These are phyloP conservation scores for Coffea humblotiana DNA, from an alignment of 305 asterid genomes.

Conservation along the genomic window DNA sequence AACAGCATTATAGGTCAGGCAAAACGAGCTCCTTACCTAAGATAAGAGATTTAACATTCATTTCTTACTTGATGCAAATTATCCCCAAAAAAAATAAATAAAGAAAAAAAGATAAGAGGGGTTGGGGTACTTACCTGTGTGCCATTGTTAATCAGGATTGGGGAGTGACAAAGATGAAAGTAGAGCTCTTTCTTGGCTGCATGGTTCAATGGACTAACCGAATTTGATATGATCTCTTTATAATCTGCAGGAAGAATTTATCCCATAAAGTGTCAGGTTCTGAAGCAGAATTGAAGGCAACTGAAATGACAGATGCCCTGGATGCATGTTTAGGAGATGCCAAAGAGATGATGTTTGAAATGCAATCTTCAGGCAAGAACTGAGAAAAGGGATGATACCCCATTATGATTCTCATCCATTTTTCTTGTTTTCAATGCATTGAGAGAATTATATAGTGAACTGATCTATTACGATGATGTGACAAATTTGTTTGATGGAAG, in stretches of 20 bases:
- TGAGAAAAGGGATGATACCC: not conserved
- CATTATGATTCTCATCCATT: not conserved
- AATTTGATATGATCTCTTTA: slow-evolving; percentile 19
- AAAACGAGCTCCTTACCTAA: too few species aligned
- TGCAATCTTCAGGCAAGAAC: slow-evolving; percentile 24
- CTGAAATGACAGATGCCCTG: slow-evolving; percentile 4
- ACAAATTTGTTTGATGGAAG: not conserved
- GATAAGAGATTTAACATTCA: too few species aligned
- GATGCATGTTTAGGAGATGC: slow-evolving; percentile 26
- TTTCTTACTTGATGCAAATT: not conserved
- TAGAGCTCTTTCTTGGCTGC: slow-evolving; percentile 38
- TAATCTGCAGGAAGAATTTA: slow-evolving; percentile 25
- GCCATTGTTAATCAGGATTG: slow-evolving; percentile 36
- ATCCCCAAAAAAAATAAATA: not conserved
- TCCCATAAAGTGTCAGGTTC: slow-evolving; percentile 28
- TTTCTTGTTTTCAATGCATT: not conserved
- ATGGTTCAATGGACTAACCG: slow-evolving; percentile 19
- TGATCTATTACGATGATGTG: not conserved
- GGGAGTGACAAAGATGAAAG: slow-evolving; percentile 31
- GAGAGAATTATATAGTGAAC: not conserved
- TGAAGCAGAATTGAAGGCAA: slow-evolving; percentile 23
- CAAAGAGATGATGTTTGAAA: slow-evolving; percentile 19
- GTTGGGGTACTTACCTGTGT: slow-evolving; percentile 23
- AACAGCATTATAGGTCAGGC: not conserved
- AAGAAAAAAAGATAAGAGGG: not conserved